Percentiles rank a stretch among this genome's conserved stretches.
phyloP scores from a whole-genome alignment of 2,329 filamentous ascomycete species.

The Fusarium sp. region DNA sequence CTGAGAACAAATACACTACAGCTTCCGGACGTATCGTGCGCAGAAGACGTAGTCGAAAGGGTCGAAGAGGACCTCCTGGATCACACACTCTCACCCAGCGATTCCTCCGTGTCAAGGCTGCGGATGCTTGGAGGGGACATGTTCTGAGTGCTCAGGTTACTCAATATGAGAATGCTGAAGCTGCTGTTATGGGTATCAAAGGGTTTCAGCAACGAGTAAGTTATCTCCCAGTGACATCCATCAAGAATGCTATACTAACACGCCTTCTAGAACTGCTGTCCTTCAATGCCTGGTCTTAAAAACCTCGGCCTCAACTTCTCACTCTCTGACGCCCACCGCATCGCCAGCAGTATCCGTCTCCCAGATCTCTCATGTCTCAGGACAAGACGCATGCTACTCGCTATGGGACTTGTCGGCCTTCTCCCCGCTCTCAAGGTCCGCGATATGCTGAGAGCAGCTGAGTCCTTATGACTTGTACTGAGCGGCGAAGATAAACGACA shows the following conservation, averaged over 20 bases:
- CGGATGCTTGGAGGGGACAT: constrained; percentile 54
- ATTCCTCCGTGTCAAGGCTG: constrained; percentile 56
- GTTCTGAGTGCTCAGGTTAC: constrained; percentile 45
- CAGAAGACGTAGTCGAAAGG: constrained; percentile 30
- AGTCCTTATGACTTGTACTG: constrained; percentile 40
- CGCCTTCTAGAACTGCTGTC: constrained; percentile 23
- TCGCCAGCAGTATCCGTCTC: constrained; percentile 35
- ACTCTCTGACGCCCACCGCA: constrained; percentile 27
- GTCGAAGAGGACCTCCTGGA: constrained; percentile 27
- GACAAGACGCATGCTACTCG: constrained; percentile 45
- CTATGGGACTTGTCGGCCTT: constrained; percentile 48
- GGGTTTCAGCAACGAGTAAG: constrained; percentile 32
- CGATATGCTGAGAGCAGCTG: constrained; percentile 28
- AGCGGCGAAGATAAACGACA: not conserved
- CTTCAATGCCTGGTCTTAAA: constrained; percentile 32
- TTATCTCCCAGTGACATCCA: not conserved
- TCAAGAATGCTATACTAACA: constrained; percentile 8
- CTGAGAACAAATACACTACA: constrained; percentile 22
- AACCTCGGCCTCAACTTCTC: constrained; percentile 38
- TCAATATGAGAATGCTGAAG: constrained; percentile 35
- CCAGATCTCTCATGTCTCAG: constrained; percentile 43
- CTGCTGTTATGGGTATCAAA: constrained; percentile 10
- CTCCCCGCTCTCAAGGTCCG: constrained; percentile 40
- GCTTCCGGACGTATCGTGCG: constrained; percentile 27
- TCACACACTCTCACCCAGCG: constrained; percentile 54